Conservation (phyloP, 2,329 filamentous ascomycete species). For the Cordyceps cateniannulata region DNA sequence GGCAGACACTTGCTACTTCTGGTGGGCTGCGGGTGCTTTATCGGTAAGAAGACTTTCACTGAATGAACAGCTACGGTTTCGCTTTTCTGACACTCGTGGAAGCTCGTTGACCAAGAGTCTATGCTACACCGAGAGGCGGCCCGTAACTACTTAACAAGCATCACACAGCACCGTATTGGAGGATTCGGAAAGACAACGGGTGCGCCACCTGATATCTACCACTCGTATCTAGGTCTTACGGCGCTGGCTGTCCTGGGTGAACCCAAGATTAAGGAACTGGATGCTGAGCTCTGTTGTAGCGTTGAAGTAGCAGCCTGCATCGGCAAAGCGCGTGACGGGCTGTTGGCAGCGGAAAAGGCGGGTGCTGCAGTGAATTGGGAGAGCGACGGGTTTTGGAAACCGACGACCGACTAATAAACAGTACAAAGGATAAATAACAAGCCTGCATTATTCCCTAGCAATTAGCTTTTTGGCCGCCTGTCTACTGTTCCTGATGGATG, state of each 20-base stretch:
- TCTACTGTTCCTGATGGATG: background rate
- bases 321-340: slow-evolving; percentile 35
- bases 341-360: slow-evolving; percentile 21
- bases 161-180: slow-evolving; percentile 80
- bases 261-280: slow-evolving; percentile 60
- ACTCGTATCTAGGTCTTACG: slow-evolving; percentile 82
- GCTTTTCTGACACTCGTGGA: slow-evolving; percentile 7
- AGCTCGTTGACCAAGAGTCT: slow-evolving; percentile 52
- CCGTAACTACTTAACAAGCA: slow-evolving; percentile 73
- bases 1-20: slow-evolving; percentile 92
- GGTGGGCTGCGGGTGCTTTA: slow-evolving; percentile 74
- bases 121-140: slow-evolving; percentile 56
- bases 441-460: background rate
- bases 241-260: slow-evolving; percentile 71
- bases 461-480: no score
- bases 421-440: no score
- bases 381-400: slow-evolving; percentile 23
- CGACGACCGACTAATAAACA: background rate
- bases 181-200: slow-evolving; percentile 71
- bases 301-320: slow-evolving; percentile 48
- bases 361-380: slow-evolving; percentile 14
- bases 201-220: slow-evolving; percentile 70
- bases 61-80: slow-evolving; percentile 16
- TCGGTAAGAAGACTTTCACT: slow-evolving; percentile 28
- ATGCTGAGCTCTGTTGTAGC: slow-evolving; percentile 72